Conservation (phyloP, 2,329 filamentous ascomycete genomes). For the Penicillium digitatum region DNA sequence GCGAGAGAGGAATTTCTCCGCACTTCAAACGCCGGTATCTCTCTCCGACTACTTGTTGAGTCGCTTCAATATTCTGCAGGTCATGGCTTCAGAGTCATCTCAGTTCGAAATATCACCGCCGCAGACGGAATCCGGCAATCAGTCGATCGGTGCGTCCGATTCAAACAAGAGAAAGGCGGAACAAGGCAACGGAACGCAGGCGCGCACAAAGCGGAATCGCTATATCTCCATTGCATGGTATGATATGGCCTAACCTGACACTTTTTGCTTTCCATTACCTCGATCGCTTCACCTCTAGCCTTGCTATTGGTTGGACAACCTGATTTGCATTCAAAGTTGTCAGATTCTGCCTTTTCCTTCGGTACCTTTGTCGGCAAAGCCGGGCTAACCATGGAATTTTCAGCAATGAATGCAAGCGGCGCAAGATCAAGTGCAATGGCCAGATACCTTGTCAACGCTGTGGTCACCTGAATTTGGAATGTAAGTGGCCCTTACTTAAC, state of each 20-base stretch:
- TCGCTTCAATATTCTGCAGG: background rate
- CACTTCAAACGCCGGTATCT: constrained; percentile 23
- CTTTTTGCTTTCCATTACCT: background rate
- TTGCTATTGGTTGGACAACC: background rate
- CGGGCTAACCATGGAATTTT: constrained; percentile 12
- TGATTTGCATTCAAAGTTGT: constrained; percentile 6
- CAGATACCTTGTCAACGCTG: constrained; percentile 62
- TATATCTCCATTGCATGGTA: constrained; percentile 66
- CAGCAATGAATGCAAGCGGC: constrained; percentile 62
- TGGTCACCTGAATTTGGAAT: constrained; percentile 61
- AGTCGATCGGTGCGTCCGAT: constrained; percentile 24
- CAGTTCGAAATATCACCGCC: constrained; percentile 27
- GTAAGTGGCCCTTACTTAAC: constrained; percentile 25
- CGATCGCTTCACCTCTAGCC: background rate
- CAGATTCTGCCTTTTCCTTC: background rate
- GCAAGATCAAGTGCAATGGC: constrained; percentile 67
- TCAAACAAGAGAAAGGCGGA: constrained; percentile 43
- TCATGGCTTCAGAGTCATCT: constrained; percentile 37
- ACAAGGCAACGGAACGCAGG: constrained; percentile 45
- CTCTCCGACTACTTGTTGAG: constrained; percentile 6
- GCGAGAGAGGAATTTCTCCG: constrained; percentile 37
- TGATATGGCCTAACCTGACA: constrained; percentile 26
- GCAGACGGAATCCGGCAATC: constrained; percentile 23
- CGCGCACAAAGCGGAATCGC: constrained; percentile 60
- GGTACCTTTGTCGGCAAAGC: background rate